Evolutionary conservation across 805 yeast species (phyloP).

Genomic region (Candida schatavii): DNA sequence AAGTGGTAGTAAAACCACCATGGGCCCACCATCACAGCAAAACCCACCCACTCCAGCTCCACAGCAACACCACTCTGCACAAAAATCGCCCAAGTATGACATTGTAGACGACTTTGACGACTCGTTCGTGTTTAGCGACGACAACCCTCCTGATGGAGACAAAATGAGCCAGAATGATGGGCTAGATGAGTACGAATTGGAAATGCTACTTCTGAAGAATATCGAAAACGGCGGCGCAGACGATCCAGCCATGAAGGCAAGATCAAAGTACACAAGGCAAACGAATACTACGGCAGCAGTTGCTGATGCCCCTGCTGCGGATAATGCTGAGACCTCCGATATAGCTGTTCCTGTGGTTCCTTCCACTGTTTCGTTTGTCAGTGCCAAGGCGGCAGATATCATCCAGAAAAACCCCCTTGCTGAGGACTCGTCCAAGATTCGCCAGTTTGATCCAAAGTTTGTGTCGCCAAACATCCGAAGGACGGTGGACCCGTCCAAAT

Average conservation of each 20-base stretch:
- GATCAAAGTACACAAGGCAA: constrained; percentile 4
- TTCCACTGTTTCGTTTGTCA: constrained; percentile 45
- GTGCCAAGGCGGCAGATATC: constrained; percentile 62
- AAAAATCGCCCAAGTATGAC: constrained; percentile 1
- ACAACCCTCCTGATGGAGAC: constrained; percentile 21
- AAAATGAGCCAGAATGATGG: constrained; percentile 13
- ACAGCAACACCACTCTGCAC: too few relatives aligned
- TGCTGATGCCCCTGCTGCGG: not conserved
- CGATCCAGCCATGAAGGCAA: constrained; percentile 1
- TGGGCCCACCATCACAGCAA: constrained; percentile 1
- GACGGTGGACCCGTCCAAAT: constrained; percentile 65
- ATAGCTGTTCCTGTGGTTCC: not conserved
- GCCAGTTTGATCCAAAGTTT: constrained; percentile 50
- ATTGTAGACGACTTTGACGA: constrained; percentile 36
- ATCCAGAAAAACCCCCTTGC: constrained; percentile 37
- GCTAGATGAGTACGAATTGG: constrained; percentile 23
- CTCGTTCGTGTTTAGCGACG: constrained; percentile 41
- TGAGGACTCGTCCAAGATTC: constrained; percentile 46
- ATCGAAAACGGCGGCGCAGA: constrained; percentile 10
- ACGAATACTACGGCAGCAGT: not conserved
- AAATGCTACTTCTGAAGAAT: constrained; percentile 16
- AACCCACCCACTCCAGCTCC: not conserved
- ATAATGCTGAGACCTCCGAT: not conserved
- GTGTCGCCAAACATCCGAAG: constrained; percentile 50
- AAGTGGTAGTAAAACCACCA: not conserved